Percentiles rank a stretch among this genome's conserved stretches.
Evolutionary conservation across 148 eudicot species (phyloP).

Genomic region (Bassia scoparia): DNA sequence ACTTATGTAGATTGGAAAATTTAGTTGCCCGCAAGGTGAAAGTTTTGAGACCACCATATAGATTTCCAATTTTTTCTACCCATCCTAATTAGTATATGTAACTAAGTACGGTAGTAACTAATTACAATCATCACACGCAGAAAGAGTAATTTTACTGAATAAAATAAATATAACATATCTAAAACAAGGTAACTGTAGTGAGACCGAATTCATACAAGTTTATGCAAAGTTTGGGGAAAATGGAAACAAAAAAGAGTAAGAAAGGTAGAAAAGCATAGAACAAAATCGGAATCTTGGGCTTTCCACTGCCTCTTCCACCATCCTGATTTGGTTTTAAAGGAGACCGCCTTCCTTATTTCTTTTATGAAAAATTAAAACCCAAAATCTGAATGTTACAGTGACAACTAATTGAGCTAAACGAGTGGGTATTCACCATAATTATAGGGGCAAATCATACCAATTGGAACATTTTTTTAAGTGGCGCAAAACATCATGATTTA

Average conservation of each 20-base stretch:
- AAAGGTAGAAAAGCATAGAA: background rate
- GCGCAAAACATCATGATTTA: constrained; percentile 38
- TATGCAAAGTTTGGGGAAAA: background rate
- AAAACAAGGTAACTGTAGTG: no score
- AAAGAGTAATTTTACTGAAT: no score
- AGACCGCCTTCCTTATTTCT: background rate
- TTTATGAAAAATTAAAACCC: constrained; percentile 21
- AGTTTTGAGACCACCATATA: no score
- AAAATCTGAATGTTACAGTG: background rate
- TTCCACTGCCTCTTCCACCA: constrained; percentile 5
- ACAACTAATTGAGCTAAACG: constrained; percentile 16
- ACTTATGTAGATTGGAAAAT: no score
- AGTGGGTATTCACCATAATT: constrained; percentile 40
- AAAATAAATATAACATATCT: no score
- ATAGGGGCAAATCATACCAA: constrained; percentile 29
- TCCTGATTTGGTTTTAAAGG: background rate
- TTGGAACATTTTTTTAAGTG: constrained; percentile 20
- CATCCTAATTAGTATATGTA: no score
- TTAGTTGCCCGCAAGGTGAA: no score
- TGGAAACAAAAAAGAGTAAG: background rate
- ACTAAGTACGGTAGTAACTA: no score
- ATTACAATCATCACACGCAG: no score
- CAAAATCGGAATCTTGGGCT: background rate
- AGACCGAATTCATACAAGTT: background rate
- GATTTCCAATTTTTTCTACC: no score